Evolutionary conservation across 2,329 filamentous ascomycete genomes (phyloP).

Genomic region (Cytospora piceicola): DNA sequence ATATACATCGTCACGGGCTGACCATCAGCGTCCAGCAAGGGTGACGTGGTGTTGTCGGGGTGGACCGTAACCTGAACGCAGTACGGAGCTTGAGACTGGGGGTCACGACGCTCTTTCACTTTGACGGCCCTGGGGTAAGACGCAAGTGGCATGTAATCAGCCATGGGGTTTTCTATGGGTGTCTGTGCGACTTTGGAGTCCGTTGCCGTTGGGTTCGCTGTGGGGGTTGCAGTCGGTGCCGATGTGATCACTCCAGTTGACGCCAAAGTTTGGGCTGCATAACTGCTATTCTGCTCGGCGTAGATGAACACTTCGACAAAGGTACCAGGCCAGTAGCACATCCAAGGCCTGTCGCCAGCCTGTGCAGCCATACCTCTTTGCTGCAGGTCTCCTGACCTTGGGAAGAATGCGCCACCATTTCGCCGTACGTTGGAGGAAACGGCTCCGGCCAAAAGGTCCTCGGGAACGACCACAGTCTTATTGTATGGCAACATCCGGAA

Average conservation of each 20-base stretch:
- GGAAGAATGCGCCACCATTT: constrained; percentile 23
- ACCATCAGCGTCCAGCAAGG: constrained; percentile 44
- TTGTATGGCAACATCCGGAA: constrained; percentile 54
- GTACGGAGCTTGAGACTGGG: constrained; percentile 42
- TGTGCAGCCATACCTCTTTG: constrained; percentile 45
- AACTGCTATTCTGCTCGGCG: constrained; percentile 54
- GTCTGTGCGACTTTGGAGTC: constrained; percentile 14
- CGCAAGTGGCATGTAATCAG: constrained; percentile 33
- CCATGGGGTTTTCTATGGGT: constrained; percentile 6
- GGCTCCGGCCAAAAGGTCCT: constrained; percentile 41
- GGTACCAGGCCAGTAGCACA: constrained; percentile 62
- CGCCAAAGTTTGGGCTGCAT: constrained; percentile 27
- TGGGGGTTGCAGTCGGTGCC: constrained; percentile 27
- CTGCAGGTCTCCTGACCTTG: constrained; percentile 39
- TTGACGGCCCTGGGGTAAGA: constrained; percentile 59
- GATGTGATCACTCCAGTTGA: constrained; percentile 30
- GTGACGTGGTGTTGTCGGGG: constrained; percentile 43
- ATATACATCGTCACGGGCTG: constrained; percentile 50
- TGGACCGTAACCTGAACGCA: constrained; percentile 56
- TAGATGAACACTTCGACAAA: constrained; percentile 62
- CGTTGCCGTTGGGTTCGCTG: constrained; percentile 24
- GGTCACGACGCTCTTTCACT: constrained; percentile 56
- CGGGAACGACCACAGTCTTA: constrained; percentile 59
- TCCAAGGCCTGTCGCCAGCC: constrained; percentile 59
- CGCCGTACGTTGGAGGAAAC: constrained; percentile 35